Evolutionary conservation across 1,139 yeast genomes (phyloP), one percentile per base, ranked within the genome.

Genomic region (Yamadazyma diospyri): DNA sequence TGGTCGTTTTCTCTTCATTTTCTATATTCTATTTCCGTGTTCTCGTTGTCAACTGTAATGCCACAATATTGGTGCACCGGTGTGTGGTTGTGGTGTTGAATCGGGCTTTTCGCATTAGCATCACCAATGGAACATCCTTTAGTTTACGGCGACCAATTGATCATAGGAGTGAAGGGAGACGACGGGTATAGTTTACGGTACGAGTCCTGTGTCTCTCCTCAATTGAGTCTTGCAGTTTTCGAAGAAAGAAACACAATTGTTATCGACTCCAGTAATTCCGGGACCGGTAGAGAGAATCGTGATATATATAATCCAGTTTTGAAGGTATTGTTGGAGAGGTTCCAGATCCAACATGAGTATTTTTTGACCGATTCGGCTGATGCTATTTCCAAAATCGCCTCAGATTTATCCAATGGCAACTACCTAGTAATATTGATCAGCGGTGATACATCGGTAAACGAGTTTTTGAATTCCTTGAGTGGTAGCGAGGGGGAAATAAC

Each of bases 361-460:
- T 22, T 69, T 16, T 45, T 50, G 23, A 77, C 86, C 0, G 46
- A 50, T 0, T 46, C 64, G 6, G 42, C 52, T 2, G 39, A 50
- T 6, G 49, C 70, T 2, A 61, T 76, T 4, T 33, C 40, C 1
- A 52, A 61, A 11, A 55, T 63, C 41, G 76, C 76, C 0, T 28
- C 34, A 7, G 17, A 45, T 1, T 43, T 71, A 15, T 34, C 42
- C 0, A 28, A 37, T 4, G 39, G 42, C 6, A 38, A 47, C 1
- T 37, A 61, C 16, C 72, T 83, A 0, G 62, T 85, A 3, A 53
- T 86, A 1, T 61, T 88, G 25, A 57, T 88, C 15, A 83, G 94
- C 30, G 97, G 97, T 1, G 97, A 88, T 48, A 88, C 97, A 0
- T 80, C 94, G 1, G 64, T 87, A 9, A 77, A 73, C 32, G 97